Conservation (phyloP, 768 basidiomycete genomes). For the Tubosaeta sp. region DNA sequence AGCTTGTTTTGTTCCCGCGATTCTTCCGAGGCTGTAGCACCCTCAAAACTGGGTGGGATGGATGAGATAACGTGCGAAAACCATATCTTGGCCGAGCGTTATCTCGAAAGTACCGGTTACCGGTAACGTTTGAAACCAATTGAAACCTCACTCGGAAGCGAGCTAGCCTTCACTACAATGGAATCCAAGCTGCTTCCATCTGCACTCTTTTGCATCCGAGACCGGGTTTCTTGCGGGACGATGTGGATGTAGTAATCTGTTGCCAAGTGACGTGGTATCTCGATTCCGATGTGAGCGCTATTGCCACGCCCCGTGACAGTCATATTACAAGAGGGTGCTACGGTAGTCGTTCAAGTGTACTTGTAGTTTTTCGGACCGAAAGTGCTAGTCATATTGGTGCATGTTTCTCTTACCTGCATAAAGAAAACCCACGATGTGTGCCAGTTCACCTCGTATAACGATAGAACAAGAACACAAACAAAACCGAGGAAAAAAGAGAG, state of each 20-base stretch:
- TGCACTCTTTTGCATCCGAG: too few relatives aligned
- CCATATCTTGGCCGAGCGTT: not conserved
- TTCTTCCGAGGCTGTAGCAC: not conserved
- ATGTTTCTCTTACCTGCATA: constrained; percentile 28
- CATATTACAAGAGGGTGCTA: constrained; percentile 23
- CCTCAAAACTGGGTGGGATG: not conserved
- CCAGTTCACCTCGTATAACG: constrained; percentile 9
- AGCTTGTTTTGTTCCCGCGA: not conserved
- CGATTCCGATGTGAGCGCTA: not conserved
- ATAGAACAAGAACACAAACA: constrained; percentile 19
- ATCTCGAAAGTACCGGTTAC: too few relatives aligned
- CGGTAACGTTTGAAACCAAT: not conserved
- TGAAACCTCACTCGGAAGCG: not conserved
- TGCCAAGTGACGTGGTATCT: not conserved
- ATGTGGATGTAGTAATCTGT: not conserved
- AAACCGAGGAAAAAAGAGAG: not conserved
- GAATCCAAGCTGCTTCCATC: not conserved
- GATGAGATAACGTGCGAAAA: not conserved
- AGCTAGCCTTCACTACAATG: not conserved
- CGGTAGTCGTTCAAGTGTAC: constrained; percentile 26
- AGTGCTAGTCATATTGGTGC: constrained; percentile 19
- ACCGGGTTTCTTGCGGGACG: not conserved
- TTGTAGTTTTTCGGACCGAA: constrained; percentile 20
- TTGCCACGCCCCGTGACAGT: too few relatives aligned
- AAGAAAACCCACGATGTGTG: constrained; percentile 17